These are phyloP conservation scores for Leptographium flavum DNA, from an alignment of 2,329 filamentous ascomycete species.

Conservation along the genomic window DNA sequence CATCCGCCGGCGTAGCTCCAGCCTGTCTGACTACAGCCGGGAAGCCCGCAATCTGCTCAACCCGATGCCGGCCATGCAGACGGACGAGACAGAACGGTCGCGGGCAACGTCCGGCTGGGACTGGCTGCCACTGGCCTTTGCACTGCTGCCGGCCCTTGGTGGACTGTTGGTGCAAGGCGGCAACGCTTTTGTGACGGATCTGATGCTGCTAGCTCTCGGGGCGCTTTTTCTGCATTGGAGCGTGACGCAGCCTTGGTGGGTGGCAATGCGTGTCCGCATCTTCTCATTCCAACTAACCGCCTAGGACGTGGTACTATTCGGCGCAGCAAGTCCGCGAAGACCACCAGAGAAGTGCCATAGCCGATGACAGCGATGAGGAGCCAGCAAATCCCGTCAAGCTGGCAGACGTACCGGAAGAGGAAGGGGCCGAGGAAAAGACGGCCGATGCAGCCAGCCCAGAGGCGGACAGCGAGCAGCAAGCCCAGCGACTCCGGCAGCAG, in stretches of 20 bases:
- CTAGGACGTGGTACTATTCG: slow-evolving; percentile 59
- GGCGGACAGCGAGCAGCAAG: too few species aligned
- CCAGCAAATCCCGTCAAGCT: slow-evolving; percentile 11
- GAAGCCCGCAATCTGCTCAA: slow-evolving; percentile 60
- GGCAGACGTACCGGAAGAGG: slow-evolving; percentile 31
- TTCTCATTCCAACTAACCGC: not conserved
- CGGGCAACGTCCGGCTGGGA: slow-evolving; percentile 59
- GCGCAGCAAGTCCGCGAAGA: slow-evolving; percentile 47
- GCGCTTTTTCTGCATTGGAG: slow-evolving; percentile 88
- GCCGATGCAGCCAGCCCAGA: not conserved
- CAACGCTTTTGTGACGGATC: slow-evolving; percentile 67
- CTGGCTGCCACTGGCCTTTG: slow-evolving; percentile 68
- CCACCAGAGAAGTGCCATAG: slow-evolving; percentile 25
- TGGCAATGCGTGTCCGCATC: not conserved
- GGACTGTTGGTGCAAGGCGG: slow-evolving; percentile 79
- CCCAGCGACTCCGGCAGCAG: slow-evolving; percentile 7
- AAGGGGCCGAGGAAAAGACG: slow-evolving; percentile 11
- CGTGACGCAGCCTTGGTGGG: slow-evolving; percentile 75
- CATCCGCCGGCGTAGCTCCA: slow-evolving; percentile 37
- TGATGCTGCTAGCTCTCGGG: slow-evolving; percentile 65
- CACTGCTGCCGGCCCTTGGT: slow-evolving; percentile 71
- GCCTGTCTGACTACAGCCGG: slow-evolving; percentile 57
- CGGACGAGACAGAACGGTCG: slow-evolving; percentile 22
- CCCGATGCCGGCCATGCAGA: slow-evolving; percentile 19
- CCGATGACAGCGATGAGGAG: not conserved